These are phyloP conservation scores for Glonium stellatum DNA, from an alignment of 495 filamentous ascomycete species.

Conservation along the genomic window DNA sequence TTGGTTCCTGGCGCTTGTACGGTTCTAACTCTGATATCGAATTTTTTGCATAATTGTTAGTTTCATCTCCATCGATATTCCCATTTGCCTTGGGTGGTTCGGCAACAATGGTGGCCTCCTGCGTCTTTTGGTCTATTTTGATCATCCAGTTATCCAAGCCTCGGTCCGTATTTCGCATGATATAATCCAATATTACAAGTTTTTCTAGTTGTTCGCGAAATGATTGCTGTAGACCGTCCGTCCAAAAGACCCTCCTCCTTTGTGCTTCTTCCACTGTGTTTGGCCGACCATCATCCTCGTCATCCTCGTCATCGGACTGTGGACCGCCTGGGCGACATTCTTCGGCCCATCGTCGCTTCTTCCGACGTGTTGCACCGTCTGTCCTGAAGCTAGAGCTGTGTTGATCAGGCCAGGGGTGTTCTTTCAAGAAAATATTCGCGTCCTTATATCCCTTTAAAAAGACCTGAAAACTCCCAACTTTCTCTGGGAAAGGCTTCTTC, in stretches of 20 bases:
- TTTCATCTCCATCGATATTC: constrained; percentile 38
- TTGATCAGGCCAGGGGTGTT: constrained; percentile 98
- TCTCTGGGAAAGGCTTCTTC: constrained; percentile 79
- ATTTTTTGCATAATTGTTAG: constrained; percentile 21
- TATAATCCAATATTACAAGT: constrained; percentile 94
- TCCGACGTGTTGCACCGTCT: constrained; percentile 51
- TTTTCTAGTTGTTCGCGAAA: constrained; percentile 96
- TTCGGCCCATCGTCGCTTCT: constrained; percentile 73
- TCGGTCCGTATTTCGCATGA: constrained; percentile 98
- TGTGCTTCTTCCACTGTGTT: constrained; percentile 43
- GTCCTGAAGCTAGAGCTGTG: constrained; percentile 67
- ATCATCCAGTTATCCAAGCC: constrained; percentile 99
- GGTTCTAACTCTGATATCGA: constrained; percentile 42
- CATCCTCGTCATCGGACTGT: constrained; percentile 64
- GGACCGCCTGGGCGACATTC: constrained; percentile 69
- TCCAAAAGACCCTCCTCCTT: constrained; percentile 67
- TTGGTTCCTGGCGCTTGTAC: constrained; percentile 73
- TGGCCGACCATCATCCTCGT: constrained; percentile 45
- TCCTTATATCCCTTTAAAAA: constrained; percentile 96
- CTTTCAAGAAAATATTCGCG: constrained; percentile 87
- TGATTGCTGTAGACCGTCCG: constrained; percentile 75
- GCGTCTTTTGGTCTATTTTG: constrained; percentile 76
- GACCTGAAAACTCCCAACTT: constrained; percentile 93
- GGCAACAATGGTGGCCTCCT: constrained; percentile 76
- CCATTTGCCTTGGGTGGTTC: constrained; percentile 67